A percentile compares a stretch with the other conserved stretches of the same genome.
phyloP scores from a whole-genome alignment of 139 green algal species.

The Chloropicon primus region DNA sequence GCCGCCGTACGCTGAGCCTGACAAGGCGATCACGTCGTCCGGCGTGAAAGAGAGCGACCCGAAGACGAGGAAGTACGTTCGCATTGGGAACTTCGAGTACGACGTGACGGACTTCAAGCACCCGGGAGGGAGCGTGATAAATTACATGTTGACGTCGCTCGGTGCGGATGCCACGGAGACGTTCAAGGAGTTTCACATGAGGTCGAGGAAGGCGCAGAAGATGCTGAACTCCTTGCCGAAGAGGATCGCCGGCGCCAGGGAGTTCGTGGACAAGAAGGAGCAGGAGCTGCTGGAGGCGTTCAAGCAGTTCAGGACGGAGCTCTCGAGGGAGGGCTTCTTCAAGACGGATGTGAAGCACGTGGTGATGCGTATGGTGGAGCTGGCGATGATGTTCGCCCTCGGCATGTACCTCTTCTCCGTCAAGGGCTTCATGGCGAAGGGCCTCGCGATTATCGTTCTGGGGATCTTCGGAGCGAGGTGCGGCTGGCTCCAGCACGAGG shows the following conservation, averaged over 20 bases:
- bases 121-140: slow-evolving; percentile 16
- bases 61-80: background rate
- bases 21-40: background rate
- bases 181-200: slow-evolving; percentile 18
- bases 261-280: slow-evolving; percentile 2
- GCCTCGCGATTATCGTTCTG: background rate
- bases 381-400: slow-evolving; percentile 5
- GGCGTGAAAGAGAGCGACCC: background rate
- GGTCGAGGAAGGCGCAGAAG: slow-evolving; percentile 8
- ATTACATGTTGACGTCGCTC: slow-evolving; percentile 11
- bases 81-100: slow-evolving; percentile 12
- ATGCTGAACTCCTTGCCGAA: slow-evolving; percentile 6
- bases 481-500: slow-evolving; percentile 20
- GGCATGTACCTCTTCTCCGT: slow-evolving; percentile 3
- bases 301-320: slow-evolving; percentile 1
- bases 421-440: background rate
- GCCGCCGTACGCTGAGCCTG: background rate
- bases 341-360: slow-evolving; percentile 8
- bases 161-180: slow-evolving; percentile 16
- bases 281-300: slow-evolving; percentile 7
- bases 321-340: slow-evolving; percentile 17
- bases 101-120: slow-evolving; percentile 18
- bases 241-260: background rate
- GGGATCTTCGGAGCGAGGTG: slow-evolving; percentile 10
- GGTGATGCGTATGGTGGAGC: slow-evolving; percentile 12